Evolutionary conservation across 257 asterid species (phyloP), one percentile per base, ranked within the genome.

Genomic region (Jacaranda copaia): DNA sequence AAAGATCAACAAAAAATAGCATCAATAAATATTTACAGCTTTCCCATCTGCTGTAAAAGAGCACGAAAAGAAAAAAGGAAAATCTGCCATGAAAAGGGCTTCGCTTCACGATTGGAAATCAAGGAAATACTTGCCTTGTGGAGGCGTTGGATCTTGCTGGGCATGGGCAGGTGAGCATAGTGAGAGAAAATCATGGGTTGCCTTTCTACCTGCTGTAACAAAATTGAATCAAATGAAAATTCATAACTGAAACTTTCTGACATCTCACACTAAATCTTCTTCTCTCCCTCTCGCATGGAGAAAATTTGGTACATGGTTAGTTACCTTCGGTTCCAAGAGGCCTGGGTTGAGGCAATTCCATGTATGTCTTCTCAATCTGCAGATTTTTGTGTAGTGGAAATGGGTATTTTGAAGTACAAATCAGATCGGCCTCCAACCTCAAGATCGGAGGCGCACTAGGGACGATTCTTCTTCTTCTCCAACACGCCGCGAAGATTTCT

Each of bases 181-280:
- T 60, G 99, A 92, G 76, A 95, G 96, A 88, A 95, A 95, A 86
- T 95, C 99, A 83, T 89, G 98, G 57, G 98, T 94, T 19, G 87
- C 91, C 81, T 90, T 87, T 83, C 91, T 81, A 82, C 88, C 93
- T 86, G 85, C 60, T 77, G 55, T 19, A 48, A 75, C 70, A 64
- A 75, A 70, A 45, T 56, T 43, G 20, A 83, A 38, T 72, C 39
- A 63, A 74, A 38, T 39, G n/a, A 75, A 62, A 49, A 49, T 15
- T 20, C 61, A 68, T 68, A 14, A 68, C 6, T 6, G 42, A 67
- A 57, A 6, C 25, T 55, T 5, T 45, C 51, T 45, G 11, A 9
- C 13, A 45, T 45, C 51, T 61, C 73, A 70, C 51, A 19, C 3
- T 16, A 56, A 72, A 40, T 52, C 70, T 19, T 20, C 36, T 18